Evolutionary conservation across 352 stramenopile genomes (phyloP), one percentile per base, ranked within the genome.

Genomic region (Phytophthora tentaculata): DNA sequence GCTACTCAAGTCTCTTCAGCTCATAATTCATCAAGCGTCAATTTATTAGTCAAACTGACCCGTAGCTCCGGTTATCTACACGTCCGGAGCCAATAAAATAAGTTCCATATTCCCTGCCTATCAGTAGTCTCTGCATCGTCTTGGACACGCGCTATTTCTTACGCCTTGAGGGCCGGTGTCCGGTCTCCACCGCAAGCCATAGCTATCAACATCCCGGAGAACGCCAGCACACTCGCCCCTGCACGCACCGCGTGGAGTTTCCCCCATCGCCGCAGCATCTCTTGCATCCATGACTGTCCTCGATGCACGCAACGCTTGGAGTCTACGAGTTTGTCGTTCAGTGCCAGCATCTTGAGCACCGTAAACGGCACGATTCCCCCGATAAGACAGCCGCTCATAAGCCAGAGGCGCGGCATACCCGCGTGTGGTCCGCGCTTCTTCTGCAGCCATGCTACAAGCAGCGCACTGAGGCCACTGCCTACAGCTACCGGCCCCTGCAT

Each of bases 311-410:
- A 84, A 26, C 44, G 32, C 47, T 71, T 72, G 5, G 83, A 78
- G 69, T 91, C 79, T 24, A 87, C 70, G 48, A 92, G 74, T 58
- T 84, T 74, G 32, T 73, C 56, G 63, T 94, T 94, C 26, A 92
- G 64, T 45, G 71, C 69, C 17, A 94, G 71, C 83, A 94, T 92
- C 58, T 78, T 82, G 24, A 76, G 61, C 43, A 88, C 63, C 10
- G 86, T 94, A 74, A 88, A 94, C 26, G 84, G 83, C 51, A 90
- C 74, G 56, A 91, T 77, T 8, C 67, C 67, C 19, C 81, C 51
- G 48, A 94, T 90, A 55, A 83, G 61, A 39, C 69, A 76, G 54
- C 86, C 86, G 41, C 78, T 88, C 5, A 64, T 47, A 37, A 90
- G 68, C 83, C 85, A 92, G 14, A 92, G 71, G 5, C 66, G 67